Conservation (phyloP, 306 rosid species). For the Quercus parvula region DNA sequence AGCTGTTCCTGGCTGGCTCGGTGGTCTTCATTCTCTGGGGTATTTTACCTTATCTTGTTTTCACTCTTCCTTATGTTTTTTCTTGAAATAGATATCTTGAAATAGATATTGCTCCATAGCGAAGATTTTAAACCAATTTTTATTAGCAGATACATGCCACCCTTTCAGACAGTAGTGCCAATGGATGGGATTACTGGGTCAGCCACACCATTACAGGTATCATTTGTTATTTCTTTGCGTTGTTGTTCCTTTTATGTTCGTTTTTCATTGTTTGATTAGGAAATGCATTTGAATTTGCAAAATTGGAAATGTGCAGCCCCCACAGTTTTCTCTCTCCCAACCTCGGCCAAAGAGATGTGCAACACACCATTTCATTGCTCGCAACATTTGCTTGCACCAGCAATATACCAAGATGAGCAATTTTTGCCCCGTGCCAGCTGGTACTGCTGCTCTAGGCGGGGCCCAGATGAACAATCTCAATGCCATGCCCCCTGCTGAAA, state of each 20-base stretch:
- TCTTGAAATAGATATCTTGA: conserved; percentile 4
- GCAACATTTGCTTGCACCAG: conserved; percentile 55
- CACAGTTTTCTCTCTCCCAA: conserved; percentile 32
- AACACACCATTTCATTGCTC: conserved; percentile 68
- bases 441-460: conserved; percentile 36
- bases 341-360: conserved; percentile 50
- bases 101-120: conserved; percentile 12
- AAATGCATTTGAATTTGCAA: background rate
- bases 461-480: conserved; percentile 33
- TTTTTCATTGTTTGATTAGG: background rate
- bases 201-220: conserved; percentile 38
- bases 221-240: background rate
- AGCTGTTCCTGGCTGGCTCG: conserved; percentile 32
- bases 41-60: conserved; percentile 25
- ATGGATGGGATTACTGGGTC: conserved; percentile 23
- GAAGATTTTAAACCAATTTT: conserved; percentile 18
- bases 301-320: conserved; percentile 41
- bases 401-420: conserved; percentile 35
- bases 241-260: background rate
- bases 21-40: conserved; percentile 50
- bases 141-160: conserved; percentile 29
- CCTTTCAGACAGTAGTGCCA: conserved; percentile 33
- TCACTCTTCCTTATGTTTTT: conserved; percentile 11
- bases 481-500: conserved; percentile 27
- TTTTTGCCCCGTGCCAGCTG: conserved; percentile 28